These are phyloP conservation scores for Lachancea quebecensis DNA, from an alignment of 805 yeast genomes.

Conservation along the genomic window DNA sequence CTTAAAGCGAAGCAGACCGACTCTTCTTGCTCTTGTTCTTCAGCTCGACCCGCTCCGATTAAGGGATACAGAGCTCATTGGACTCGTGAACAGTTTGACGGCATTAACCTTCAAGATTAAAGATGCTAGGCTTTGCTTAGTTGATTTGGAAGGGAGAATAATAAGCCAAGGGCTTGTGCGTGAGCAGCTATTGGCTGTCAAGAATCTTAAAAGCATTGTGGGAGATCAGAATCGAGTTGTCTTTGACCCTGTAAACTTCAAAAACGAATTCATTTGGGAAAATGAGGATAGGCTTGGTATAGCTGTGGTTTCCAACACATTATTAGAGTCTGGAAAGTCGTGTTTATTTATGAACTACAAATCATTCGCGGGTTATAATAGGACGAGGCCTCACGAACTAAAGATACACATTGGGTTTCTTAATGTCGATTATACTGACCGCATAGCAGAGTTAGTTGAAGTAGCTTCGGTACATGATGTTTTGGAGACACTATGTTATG, in stretches of 20 bases:
- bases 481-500: constrained; percentile 27
- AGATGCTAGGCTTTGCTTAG: constrained; percentile 15
- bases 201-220: background rate
- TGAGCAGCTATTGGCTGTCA: background rate
- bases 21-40: constrained; percentile 21
- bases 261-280: constrained; percentile 9
- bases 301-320: constrained; percentile 21
- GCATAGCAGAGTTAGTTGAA: constrained; percentile 26
- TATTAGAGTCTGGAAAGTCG: constrained; percentile 22
- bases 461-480: constrained; percentile 23
- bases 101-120: constrained; percentile 19
- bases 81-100: constrained; percentile 19
- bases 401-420: constrained; percentile 31
- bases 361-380: constrained; percentile 13
- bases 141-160: constrained; percentile 17
- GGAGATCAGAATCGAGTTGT: background rate
- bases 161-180: constrained; percentile 6
- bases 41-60: constrained; percentile 23
- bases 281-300: constrained; percentile 15
- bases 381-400: constrained; percentile 22
- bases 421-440: constrained; percentile 28
- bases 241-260: constrained; percentile 19
- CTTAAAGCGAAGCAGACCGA: constrained; percentile 23
- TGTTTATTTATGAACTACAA: constrained; percentile 21
- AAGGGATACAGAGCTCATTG: constrained; percentile 6